Evolutionary conservation across 2,329 filamentous ascomycete genomes (phyloP).

Genomic region (Diaporthe destruens): DNA sequence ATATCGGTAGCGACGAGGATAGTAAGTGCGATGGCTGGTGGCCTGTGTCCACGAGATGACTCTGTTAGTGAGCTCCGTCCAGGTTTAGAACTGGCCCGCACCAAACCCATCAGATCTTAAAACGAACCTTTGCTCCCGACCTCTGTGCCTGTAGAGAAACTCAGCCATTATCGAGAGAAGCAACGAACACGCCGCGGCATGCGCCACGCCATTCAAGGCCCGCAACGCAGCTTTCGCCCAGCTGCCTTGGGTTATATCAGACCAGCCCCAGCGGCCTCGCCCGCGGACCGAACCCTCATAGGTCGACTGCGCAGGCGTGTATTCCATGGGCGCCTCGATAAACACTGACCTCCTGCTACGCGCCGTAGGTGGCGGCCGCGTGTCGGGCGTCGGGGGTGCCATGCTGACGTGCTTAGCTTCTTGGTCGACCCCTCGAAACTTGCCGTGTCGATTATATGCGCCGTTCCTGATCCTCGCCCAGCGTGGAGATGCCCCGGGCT

Average conservation of each 20-base stretch:
- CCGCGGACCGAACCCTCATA: slow-evolving; percentile 42
- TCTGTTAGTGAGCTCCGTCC: slow-evolving; percentile 2
- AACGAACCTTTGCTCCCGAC: slow-evolving; percentile 32
- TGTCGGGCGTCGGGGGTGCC: slow-evolving; percentile 19
- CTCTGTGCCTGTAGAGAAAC: slow-evolving; percentile 29
- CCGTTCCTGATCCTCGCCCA: slow-evolving; percentile 6
- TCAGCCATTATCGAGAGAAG: slow-evolving; percentile 43
- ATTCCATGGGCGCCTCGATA: slow-evolving; percentile 47
- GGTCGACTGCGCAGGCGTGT: slow-evolving; percentile 47
- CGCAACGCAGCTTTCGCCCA: slow-evolving; percentile 35
- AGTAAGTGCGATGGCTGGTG: slow-evolving; percentile 49
- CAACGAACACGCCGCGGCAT: slow-evolving; percentile 42
- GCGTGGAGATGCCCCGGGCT: slow-evolving; percentile 8
- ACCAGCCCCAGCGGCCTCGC: slow-evolving; percentile 27
- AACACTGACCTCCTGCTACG: slow-evolving; percentile 45
- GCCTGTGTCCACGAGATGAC: slow-evolving; percentile 42
- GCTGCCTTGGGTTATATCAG: slow-evolving; percentile 2
- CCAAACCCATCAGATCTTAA: slow-evolving; percentile 20
- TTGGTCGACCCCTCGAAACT: slow-evolving; percentile 22
- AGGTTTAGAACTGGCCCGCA: not conserved
- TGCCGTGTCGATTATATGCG: not conserved
- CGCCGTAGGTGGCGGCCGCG: slow-evolving; percentile 34
- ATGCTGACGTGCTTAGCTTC: slow-evolving; percentile 3
- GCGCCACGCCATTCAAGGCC: slow-evolving; percentile 40
- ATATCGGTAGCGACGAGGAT: slow-evolving; percentile 51